phyloP scores from a whole-genome alignment of 1,284 basidiomycete species.

The Heterobasidion occidentale region DNA sequence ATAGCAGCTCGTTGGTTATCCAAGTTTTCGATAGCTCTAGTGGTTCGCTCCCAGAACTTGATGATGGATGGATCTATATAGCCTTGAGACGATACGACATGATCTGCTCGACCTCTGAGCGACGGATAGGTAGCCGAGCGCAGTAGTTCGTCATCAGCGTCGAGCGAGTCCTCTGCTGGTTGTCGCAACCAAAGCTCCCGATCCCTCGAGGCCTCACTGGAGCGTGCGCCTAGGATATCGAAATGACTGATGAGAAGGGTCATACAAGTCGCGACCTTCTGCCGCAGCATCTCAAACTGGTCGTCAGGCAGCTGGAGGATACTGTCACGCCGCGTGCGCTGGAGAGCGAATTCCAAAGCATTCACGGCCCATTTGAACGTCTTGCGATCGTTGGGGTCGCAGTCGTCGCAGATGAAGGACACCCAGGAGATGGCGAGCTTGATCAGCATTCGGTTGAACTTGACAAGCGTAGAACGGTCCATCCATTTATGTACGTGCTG shows the following conservation, averaged over 20 bases:
- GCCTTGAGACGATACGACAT: conserved; percentile 19
- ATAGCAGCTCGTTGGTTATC: conserved; percentile 56
- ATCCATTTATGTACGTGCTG: conserved; percentile 84
- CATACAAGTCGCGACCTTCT: conserved; percentile 95
- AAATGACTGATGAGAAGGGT: conserved; percentile 95
- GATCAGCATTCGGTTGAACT: conserved; percentile 80
- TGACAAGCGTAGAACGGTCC: conserved; percentile 63
- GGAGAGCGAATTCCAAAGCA: conserved; percentile 90
- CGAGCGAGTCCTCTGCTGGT: conserved; percentile 35
- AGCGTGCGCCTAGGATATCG: conserved; percentile 93
- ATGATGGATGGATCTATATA: conserved; percentile 61
- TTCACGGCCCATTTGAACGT: conserved; percentile 99
- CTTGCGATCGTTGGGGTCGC: conserved; percentile 91
- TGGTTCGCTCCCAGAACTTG: conserved; percentile 66
- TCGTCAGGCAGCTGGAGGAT: conserved; percentile 86
- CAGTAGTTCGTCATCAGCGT: conserved; percentile 28
- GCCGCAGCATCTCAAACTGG: conserved; percentile 85
- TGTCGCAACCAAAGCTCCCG: conserved; percentile 67
- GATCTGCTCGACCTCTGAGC: background rate
- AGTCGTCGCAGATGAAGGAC: conserved; percentile 97
- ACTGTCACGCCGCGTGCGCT: conserved; percentile 83
- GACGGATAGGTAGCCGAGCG: conserved; percentile 5
- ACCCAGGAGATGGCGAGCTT: conserved; percentile 95
- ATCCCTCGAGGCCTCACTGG: conserved; percentile 83
- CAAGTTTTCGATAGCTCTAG: conserved; percentile 51